Evolutionary conservation across 2,329 filamentous ascomycete genomes (phyloP), one percentile per base, ranked within the genome.

Genomic region (Penicillium griseofulvum): DNA sequence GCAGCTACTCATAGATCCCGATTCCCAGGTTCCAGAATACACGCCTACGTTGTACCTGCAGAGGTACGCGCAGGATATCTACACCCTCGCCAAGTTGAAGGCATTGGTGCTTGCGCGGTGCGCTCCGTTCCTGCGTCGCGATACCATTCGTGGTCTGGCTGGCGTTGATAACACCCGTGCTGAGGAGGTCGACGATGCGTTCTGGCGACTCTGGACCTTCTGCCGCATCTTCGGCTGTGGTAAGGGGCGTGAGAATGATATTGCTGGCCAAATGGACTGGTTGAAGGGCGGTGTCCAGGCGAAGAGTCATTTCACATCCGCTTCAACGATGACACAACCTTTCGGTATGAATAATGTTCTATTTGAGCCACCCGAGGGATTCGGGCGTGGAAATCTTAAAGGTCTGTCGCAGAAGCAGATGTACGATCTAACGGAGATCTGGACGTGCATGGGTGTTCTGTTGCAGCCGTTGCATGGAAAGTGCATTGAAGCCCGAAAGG

Each of bases 191-290:
- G 81, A 86, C 54, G 79, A 85, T 67, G 84, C 84, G 0, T 78
- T 87, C 45, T 87, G 83, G 83, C 80, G 84, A 2, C 81, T 87
- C 29, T 87, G 84, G 84, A 84, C 81, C 0, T 87, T 87, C 69
- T 87, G 84, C 68, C 80, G 79, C 51, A 80, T 86, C 31, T 87
- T 87, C 50, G 85, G 85, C 1, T 79, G 76, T 47, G 77, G 78
- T 0, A 85, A 83, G 60, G 78, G 77, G 5, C 78, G 83, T 14
- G 82, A 86, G 60, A 80, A 83, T 29, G 83, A 87, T 56, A 74
- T 85, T 33, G 74, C 79, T 34, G 82, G 80, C 4, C 84, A 87
- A 65, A 77, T 83, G 60, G 83, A 86, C 62, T 87, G 85, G 85
- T 71, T 87, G 11, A 81, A 79, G 55, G 85, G 84, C 33, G 84